A percentile compares a stretch with the other conserved stretches of the same genome.
These are phyloP conservation scores for Aspergillus vadensis DNA, from an alignment of 2,329 filamentous ascomycete genomes.

Conservation along the genomic window DNA sequence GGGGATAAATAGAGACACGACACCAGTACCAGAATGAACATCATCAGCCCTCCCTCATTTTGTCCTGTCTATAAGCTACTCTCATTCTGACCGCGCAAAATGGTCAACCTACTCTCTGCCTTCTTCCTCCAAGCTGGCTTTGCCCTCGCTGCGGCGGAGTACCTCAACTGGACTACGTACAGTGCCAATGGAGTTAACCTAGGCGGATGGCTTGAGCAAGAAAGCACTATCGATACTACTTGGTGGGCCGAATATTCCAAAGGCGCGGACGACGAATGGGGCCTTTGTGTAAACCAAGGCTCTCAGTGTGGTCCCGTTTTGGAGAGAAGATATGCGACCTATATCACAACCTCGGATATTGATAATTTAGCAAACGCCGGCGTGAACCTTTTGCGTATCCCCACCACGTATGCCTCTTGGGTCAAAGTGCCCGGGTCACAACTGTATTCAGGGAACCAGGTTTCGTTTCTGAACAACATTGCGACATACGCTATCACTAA, in stretches of 20 bases:
- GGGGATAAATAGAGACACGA: too few relatives aligned
- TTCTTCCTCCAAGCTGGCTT: too few relatives aligned
- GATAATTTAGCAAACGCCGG: conserved; percentile 1
- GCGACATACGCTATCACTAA: conserved; percentile 25
- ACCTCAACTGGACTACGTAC: conserved; percentile 11
- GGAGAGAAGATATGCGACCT: conserved; percentile 17
- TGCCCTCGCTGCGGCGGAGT: not conserved
- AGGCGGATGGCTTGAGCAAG: conserved; percentile 27
- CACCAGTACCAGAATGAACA: too few relatives aligned
- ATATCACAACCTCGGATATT: conserved; percentile 13
- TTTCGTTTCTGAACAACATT: conserved; percentile 22
- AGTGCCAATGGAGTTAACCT: conserved; percentile 17
- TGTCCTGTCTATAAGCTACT: too few relatives aligned
- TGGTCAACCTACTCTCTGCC: too few relatives aligned
- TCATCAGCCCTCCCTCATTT: too few relatives aligned
- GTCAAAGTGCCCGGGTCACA: conserved; percentile 25
- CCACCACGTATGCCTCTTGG: conserved; percentile 16
- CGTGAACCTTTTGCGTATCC: conserved; percentile 13
- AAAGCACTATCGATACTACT: conserved; percentile 26
- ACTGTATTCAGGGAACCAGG: conserved; percentile 25
- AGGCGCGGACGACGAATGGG: conserved; percentile 28
- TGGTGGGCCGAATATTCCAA: conserved; percentile 24
- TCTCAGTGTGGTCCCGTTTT: conserved; percentile 10
- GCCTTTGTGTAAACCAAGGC: conserved; percentile 14
- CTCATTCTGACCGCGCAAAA: too few relatives aligned